These are phyloP conservation scores for Fusarium dimerum DNA, from an alignment of 2,329 filamentous ascomycete species.

Conservation along the genomic window DNA sequence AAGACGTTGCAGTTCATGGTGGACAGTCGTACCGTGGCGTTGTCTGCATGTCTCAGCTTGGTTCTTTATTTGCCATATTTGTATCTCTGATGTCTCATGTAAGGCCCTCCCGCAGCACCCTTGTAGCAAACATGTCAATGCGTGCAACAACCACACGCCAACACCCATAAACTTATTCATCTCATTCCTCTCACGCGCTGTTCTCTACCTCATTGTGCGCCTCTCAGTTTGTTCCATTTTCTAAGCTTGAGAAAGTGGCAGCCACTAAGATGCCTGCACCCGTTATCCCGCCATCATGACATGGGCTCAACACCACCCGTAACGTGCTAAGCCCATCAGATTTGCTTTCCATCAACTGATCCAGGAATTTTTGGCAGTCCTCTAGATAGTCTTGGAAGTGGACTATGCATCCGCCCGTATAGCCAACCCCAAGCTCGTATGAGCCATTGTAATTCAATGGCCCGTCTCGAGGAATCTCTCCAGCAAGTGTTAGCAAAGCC, in stretches of 20 bases:
- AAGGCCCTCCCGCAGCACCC: no score
- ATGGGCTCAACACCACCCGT: conserved; percentile 53
- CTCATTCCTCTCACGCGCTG: no score
- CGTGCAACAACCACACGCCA: no score
- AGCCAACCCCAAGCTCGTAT: conserved; percentile 71
- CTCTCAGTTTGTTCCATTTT: conserved; percentile 29
- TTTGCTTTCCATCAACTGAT: conserved; percentile 46
- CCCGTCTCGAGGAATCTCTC: conserved; percentile 56
- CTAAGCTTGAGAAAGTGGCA: conserved; percentile 37
- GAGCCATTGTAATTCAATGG: conserved; percentile 9
- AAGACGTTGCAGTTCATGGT: no score
- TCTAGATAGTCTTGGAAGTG: conserved; percentile 73
- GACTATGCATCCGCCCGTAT: conserved; percentile 79
- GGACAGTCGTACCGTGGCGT: no score
- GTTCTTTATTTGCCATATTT: no score
- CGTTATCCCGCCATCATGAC: conserved; percentile 62
- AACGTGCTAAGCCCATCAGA: conserved; percentile 35
- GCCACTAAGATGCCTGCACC: conserved; percentile 63
- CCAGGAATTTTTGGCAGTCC: conserved; percentile 70
- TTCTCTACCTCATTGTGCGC: no score
- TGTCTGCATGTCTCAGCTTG: no score
- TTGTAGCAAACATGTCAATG: no score
- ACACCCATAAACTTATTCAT: no score
- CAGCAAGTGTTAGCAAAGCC: conserved; percentile 68
- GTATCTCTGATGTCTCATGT: no score